Evolutionary conservation across 83 land plant species (phyloP), one percentile per base, ranked within the genome.

Genomic region (Picea abies): DNA sequence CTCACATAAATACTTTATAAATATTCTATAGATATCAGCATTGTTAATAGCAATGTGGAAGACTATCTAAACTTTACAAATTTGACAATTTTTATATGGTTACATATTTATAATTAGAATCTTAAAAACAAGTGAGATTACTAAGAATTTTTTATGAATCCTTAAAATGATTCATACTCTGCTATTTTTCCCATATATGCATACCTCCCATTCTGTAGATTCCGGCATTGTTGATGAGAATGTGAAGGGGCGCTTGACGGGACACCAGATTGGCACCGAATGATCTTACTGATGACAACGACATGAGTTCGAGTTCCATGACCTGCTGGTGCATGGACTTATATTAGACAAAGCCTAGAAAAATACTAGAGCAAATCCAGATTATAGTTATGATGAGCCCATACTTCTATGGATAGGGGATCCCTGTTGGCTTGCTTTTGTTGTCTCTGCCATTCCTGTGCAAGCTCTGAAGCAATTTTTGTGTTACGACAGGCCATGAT

Each of bases 201-300:
- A 26, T 66, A 92, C 94, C 93, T 64, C 87, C 91, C 90, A 92
- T 85, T 65, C 23, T 79, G 63, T 82, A 87, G 3, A 92, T 90
- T 37, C 95, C 94, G 1, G 95, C 95, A 67, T 93, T 93, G 82
- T 93, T 93, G 84, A 93, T 88, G 12, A 93, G 84, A 56, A 88
- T 73, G 83, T 91, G 86, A 73, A 91, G 81, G 37, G 95, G 87
- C 26, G 64, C 76, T 25, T 76, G 64, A 8, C 82, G 84, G 4
- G 85, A 84, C 76, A 89, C 90, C 94, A 92, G 90, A 58, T 47
- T 80, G 41, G 85, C 85, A 26, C 84, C 89, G 64, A 93, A 92
- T 10, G 73, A 65, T 32, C 85, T 83, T 11, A 93, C 94, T 26
- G 95, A 91, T 26, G 82, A 81, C 19, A 91, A 62, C 2, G 92